Conservation (phyloP, 2,329 filamentous ascomycete species). For the Cladophialophora carrionii region DNA sequence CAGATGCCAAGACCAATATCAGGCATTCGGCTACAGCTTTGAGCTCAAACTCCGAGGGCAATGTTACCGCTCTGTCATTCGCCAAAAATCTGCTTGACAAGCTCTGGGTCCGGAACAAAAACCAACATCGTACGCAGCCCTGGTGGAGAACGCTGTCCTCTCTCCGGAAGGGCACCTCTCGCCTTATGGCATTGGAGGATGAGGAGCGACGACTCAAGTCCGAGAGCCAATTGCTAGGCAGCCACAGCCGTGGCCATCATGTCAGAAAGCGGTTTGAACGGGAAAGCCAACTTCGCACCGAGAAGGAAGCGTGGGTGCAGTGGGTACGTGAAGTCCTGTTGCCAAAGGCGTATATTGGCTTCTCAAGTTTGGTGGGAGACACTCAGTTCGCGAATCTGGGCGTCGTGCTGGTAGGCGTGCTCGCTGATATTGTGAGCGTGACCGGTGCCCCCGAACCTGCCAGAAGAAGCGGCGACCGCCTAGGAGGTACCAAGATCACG, state of each 20-base stretch:
- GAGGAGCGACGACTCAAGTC: slow-evolving; percentile 8
- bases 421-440: slow-evolving; percentile 62
- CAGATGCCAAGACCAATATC: background rate
- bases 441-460: slow-evolving; percentile 41
- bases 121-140: slow-evolving; percentile 78
- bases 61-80: slow-evolving; percentile 5
- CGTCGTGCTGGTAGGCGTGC: slow-evolving; percentile 65
- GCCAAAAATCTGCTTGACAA: slow-evolving; percentile 27
- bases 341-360: slow-evolving; percentile 53
- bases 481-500: background rate
- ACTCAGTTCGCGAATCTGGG: slow-evolving; percentile 73
- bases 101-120: slow-evolving; percentile 68
- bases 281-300: slow-evolving; percentile 42
- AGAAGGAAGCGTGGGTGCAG: slow-evolving; percentile 40
- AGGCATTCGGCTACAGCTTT: background rate
- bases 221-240: background rate
- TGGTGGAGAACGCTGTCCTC: slow-evolving; percentile 80
- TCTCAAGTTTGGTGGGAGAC: slow-evolving; percentile 71
- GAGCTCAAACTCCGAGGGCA: background rate
- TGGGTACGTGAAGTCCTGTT: slow-evolving; percentile 51
- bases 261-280: slow-evolving; percentile 51
- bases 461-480: slow-evolving; percentile 23
- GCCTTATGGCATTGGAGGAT: slow-evolving; percentile 53
- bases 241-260: slow-evolving; percentile 8
- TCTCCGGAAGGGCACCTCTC: slow-evolving; percentile 67